These are phyloP conservation scores for Camellia oleifera DNA, from an alignment of 179 eudicot species.

Conservation along the genomic window DNA sequence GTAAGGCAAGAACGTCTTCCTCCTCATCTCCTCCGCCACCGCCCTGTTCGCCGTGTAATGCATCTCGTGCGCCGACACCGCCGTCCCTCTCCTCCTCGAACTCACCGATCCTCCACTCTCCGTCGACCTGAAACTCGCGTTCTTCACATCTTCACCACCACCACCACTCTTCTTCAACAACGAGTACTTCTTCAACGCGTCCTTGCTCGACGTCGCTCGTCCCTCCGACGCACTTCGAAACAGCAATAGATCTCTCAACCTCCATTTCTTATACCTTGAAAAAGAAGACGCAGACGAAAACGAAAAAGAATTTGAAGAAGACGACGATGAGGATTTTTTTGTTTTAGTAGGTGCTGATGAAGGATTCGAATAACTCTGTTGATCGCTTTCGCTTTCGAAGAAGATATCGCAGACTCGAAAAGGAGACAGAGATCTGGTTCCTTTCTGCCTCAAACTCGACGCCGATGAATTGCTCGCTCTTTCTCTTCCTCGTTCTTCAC, in stretches of 20 bases:
- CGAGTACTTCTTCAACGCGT: conserved; percentile 32
- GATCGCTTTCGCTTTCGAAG: conserved; percentile 15
- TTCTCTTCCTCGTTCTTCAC: conserved; percentile 17
- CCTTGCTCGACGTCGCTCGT: conserved; percentile 28
- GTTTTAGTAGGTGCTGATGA: neutral
- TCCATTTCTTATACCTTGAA: conserved; percentile 45
- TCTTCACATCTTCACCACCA: conserved; percentile 27
- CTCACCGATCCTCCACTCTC: conserved; percentile 40
- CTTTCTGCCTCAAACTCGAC: conserved; percentile 22
- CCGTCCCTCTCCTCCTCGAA: conserved; percentile 25
- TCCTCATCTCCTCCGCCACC: conserved; percentile 58
- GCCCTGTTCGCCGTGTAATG: conserved; percentile 43
- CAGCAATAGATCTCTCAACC: conserved; percentile 54
- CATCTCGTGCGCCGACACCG: conserved; percentile 54
- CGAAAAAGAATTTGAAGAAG: conserved; percentile 8
- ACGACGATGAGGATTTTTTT: neutral
- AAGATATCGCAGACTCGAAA: conserved; percentile 53
- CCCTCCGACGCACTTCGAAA: conserved; percentile 76
- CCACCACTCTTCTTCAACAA: conserved; percentile 19
- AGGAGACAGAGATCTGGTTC: conserved; percentile 59
- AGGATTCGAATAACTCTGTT: neutral
- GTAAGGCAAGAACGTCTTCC: conserved; percentile 67
- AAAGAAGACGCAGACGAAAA: conserved; percentile 7
- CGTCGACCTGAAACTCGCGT: conserved; percentile 52
- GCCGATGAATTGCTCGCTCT: neutral